Evolutionary conservation across 2,329 filamentous ascomycete species (phyloP), one percentile per base, ranked within the genome.

Genomic region (Gliomastix tumulicola): DNA sequence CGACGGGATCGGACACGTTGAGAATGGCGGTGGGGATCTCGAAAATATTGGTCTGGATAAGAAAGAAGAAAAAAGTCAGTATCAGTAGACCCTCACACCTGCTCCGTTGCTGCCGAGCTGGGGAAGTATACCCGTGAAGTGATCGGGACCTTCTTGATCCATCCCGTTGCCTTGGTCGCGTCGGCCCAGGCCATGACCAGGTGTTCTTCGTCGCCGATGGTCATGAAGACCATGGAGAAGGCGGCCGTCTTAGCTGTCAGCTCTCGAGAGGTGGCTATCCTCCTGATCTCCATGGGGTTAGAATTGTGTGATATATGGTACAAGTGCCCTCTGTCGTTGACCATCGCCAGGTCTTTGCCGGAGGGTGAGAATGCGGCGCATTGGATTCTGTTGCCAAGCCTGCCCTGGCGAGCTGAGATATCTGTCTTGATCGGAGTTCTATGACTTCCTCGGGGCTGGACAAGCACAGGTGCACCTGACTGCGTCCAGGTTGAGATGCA

Each of bases 401-500:
- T 60, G 30, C 54, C 53, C 27, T 55, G 50, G 13, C 49, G 43
- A 4, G 44, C 45, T 0, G 57, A 45, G 1, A 42, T 28, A 13
- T 59, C 54, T 1, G 53, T 49, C 28, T 48, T 54, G 22, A 65
- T 54, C 7, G 59, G 55, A 9, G 47, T 57, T 38, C 48, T 49
- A 34, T 62, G 53, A 2, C 59, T 59, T 30, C 56, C 56, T 32
- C 52, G 48, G 9, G 60, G 60, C 34, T 64, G 59, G 3, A 63
- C 49, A 4, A 65, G 47, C 6, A 64, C 42, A 1, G 62, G 62
- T n/a, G 49, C 48, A 3, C 62, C 62, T 2, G 59, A 63, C 40
- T 64, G 62, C 3, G 62, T 65, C 62, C 62, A 65, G 0, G 61
- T 64, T 2, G 54, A 59, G 13, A 65, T 48, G 35, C 60, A 63